phyloP scores from a whole-genome alignment of 495 filamentous ascomycete species.

The Xylaria sp. region DNA sequence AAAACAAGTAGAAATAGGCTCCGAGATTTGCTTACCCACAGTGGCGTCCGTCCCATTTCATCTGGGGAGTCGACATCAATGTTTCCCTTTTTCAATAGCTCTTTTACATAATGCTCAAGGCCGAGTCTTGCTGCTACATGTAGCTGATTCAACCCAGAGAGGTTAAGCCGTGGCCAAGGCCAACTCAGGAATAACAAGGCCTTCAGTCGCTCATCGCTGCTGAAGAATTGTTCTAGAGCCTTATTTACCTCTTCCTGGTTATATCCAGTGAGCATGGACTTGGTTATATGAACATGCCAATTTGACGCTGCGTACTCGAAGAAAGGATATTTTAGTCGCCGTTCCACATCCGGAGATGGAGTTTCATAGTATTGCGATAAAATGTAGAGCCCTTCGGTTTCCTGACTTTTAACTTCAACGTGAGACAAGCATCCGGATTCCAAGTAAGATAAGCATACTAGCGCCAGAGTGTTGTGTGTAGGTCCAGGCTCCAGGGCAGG shows the following conservation, averaged over 20 bases:
- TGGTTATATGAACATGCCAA: constrained; percentile 34
- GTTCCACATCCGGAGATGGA: not conserved
- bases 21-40: too few relatives aligned
- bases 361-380: not conserved
- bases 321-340: constrained; percentile 30
- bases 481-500: constrained; percentile 39
- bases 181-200: not conserved
- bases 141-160: constrained; percentile 6
- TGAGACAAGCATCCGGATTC: constrained; percentile 20
- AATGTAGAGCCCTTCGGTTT: not conserved
- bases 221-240: not conserved
- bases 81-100: constrained; percentile 23
- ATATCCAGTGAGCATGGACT: constrained; percentile 20
- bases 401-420: not conserved
- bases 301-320: constrained; percentile 35
- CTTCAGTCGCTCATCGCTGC: not conserved
- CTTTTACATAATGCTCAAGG: constrained; percentile 7
- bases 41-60: constrained; percentile 29
- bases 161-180: not conserved
- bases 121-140: constrained; percentile 20
- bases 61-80: constrained; percentile 25
- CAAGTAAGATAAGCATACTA: constrained; percentile 36
- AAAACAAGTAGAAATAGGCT: too few relatives aligned
- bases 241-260: constrained; percentile 13
- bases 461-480: constrained; percentile 38